These are phyloP conservation scores for Gremmenia infestans DNA, from an alignment of 2,329 filamentous ascomycete genomes.

Conservation along the genomic window DNA sequence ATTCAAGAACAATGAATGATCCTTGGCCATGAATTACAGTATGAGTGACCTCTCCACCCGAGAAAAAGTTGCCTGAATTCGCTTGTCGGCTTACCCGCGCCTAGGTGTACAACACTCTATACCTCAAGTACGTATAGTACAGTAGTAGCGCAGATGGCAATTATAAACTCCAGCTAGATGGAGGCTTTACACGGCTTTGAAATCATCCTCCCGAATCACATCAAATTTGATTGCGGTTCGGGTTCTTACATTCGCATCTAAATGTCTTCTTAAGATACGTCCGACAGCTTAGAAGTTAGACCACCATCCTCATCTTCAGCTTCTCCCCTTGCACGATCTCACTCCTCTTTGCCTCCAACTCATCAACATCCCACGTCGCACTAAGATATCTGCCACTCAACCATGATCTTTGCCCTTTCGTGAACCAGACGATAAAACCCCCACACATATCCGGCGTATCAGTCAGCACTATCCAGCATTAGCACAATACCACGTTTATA, in stretches of 20 bases:
- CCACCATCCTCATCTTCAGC: neutral
- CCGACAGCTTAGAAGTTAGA: neutral
- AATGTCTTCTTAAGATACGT: neutral
- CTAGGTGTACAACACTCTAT: too few species aligned
- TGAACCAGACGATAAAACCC: slow-evolving; percentile 10
- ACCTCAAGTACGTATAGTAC: too few species aligned
- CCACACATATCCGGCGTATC: slow-evolving; percentile 10
- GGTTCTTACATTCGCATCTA: neutral
- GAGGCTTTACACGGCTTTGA: too few species aligned
- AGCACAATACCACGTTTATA: neutral
- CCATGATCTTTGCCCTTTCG: slow-evolving; percentile 7
- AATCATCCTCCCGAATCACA: too few species aligned
- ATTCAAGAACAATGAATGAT: too few species aligned
- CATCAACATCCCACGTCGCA: slow-evolving; percentile 39
- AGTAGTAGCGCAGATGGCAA: too few species aligned
- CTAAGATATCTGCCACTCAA: slow-evolving; percentile 34
- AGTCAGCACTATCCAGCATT: neutral
- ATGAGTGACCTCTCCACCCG: too few species aligned
- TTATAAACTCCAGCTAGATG: too few species aligned
- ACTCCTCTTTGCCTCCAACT: slow-evolving; percentile 25
- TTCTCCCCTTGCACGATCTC: slow-evolving; percentile 16
- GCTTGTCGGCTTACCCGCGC: too few species aligned
- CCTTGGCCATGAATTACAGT: too few species aligned
- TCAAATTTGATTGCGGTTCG: neutral
- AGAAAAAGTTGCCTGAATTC: too few species aligned